These are phyloP conservation scores for Cladosporium sphaerospermum DNA, from an alignment of 2,329 filamentous ascomycete species.

Conservation along the genomic window DNA sequence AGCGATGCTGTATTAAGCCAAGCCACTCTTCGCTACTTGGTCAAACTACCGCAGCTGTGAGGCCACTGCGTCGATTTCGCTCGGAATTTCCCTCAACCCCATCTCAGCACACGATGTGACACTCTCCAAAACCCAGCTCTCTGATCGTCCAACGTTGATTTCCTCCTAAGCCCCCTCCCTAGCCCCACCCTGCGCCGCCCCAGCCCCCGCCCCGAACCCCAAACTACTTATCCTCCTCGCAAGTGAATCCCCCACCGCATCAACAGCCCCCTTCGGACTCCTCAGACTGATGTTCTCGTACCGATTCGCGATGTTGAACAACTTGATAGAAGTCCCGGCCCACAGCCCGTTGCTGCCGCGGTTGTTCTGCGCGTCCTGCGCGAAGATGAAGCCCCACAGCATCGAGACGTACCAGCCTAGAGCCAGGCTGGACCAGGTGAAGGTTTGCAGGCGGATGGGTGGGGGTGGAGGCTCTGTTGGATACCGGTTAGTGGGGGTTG, in stretches of 20 bases:
- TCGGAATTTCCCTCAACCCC: no score
- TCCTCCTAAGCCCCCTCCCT: no score
- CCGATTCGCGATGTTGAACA: conserved; percentile 78
- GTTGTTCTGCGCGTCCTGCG: conserved; percentile 74
- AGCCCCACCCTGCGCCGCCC: neutral
- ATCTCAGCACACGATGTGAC: no score
- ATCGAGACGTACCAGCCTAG: conserved; percentile 95
- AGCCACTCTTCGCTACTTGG: no score
- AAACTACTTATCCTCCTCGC: conserved; percentile 80
- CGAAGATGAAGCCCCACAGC: conserved; percentile 89
- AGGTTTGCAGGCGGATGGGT: conserved; percentile 63
- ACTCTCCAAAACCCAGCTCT: no score
- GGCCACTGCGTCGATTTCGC: no score
- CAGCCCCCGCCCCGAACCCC: conserved; percentile 51
- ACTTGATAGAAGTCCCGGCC: conserved; percentile 81
- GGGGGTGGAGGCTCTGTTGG: conserved; percentile 33
- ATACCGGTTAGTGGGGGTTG: conserved; percentile 53
- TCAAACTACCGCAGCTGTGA: no score
- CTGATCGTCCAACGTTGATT: no score
- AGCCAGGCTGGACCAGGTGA: conserved; percentile 86
- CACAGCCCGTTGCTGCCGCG: conserved; percentile 80
- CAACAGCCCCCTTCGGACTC: conserved; percentile 82
- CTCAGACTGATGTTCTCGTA: conserved; percentile 46
- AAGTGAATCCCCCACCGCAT: conserved; percentile 85
- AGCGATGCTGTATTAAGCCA: no score